A percentile compares a stretch with the other conserved stretches of the same genome.
Conservation (phyloP, 2,329 filamentous ascomycete species). For the Monosporascus ibericus region DNA sequence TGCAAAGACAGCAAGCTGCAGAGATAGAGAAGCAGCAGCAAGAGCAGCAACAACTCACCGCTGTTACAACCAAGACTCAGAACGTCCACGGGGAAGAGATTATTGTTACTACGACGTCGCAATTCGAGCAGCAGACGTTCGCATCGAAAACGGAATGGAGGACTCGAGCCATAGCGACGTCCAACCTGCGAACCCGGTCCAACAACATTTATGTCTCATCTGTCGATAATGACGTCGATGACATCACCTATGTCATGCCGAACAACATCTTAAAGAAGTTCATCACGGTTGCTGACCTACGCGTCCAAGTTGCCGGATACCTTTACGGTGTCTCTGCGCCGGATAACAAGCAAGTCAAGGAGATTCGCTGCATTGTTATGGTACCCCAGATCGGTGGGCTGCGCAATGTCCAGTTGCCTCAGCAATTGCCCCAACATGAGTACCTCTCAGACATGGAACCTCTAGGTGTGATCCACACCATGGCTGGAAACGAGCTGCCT, state of each 20-base stretch:
- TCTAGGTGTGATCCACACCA: conserved; percentile 89
- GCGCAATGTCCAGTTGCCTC: conserved; percentile 84
- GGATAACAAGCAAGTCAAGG: conserved; percentile 95
- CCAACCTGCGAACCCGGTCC: conserved; percentile 84
- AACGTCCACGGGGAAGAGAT: conserved; percentile 97
- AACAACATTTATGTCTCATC: conserved; percentile 99
- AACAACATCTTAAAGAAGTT: conserved; percentile 98
- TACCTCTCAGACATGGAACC: conserved; percentile 83
- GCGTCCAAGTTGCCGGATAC: conserved; percentile 93
- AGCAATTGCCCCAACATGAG: conserved; percentile 86
- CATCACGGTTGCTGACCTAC: conserved; percentile 93
- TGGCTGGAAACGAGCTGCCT: conserved; percentile 87
- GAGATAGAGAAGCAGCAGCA: conserved; percentile 99
- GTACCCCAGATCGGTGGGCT: conserved; percentile 93
- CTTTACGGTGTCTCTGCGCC: conserved; percentile 88
- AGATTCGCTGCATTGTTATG: conserved; percentile 95
- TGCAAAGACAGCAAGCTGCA: conserved; percentile 96
- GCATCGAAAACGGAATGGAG: conserved; percentile 99
- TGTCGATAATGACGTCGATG: conserved; percentile 84
- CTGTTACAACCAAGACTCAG: conserved; percentile 96
- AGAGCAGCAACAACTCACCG: conserved; percentile 92
- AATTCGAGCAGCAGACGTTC: conserved; percentile 96
- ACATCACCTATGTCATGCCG: conserved; percentile 95
- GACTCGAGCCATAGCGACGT: conserved; percentile 91
- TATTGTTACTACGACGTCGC: conserved; percentile 94